Percentiles rank a stretch among this genome's conserved stretches.
Evolutionary conservation across 1,284 basidiomycete species (phyloP).

Genomic region (Schizophyllum amplum): DNA sequence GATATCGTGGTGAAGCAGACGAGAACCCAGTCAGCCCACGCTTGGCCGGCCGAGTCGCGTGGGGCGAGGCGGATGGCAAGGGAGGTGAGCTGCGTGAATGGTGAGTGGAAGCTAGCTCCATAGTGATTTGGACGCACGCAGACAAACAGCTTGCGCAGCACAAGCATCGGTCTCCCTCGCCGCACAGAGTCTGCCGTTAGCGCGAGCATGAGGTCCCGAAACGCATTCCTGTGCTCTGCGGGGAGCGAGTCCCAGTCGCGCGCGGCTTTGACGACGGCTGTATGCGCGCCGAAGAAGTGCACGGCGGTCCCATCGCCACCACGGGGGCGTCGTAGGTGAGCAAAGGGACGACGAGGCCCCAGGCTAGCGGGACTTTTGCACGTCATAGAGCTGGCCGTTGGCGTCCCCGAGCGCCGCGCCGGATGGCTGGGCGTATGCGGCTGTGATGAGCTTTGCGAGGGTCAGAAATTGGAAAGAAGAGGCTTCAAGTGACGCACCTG

Average conservation of each 20-base stretch:
- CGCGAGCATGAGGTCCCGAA: conserved; percentile 58
- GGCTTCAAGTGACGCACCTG: background rate
- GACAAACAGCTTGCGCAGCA: conserved; percentile 80
- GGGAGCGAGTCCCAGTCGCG: conserved; percentile 74
- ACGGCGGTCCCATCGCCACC: conserved; percentile 65
- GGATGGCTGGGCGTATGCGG: background rate
- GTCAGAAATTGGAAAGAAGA: background rate
- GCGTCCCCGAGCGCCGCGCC: background rate
- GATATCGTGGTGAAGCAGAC: conserved; percentile 33
- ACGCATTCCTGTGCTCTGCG: conserved; percentile 36
- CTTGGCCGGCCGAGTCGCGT: conserved; percentile 25
- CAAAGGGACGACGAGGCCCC: conserved; percentile 73
- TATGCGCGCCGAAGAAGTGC: conserved; percentile 89
- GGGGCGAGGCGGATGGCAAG: conserved; percentile 68
- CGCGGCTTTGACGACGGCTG: conserved; percentile 84
- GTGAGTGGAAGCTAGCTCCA: background rate
- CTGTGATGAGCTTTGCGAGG: background rate
- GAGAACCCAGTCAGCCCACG: conserved; percentile 72
- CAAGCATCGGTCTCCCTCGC: conserved; percentile 51
- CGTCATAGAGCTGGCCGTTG: background rate
- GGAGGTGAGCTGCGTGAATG: conserved; percentile 38
- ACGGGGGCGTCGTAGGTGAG: conserved; percentile 38
- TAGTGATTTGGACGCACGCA: conserved; percentile 27
- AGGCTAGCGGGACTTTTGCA: conserved; percentile 32
- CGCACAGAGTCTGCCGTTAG: conserved; percentile 52